Conservation (phyloP, 176 grass and related monocot genomes). For the Triticum urartu region DNA sequence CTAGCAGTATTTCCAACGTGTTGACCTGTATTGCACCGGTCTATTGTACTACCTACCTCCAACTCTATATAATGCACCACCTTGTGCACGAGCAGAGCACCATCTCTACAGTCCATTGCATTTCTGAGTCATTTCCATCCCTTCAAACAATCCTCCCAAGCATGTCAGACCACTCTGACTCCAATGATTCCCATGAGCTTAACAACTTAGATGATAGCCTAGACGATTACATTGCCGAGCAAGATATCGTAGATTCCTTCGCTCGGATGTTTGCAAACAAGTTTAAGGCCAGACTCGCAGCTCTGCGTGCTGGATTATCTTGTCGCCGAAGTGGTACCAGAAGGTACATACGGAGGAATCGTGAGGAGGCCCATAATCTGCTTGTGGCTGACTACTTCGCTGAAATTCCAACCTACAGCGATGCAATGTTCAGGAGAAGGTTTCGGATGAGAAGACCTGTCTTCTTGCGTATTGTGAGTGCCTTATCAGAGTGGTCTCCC, state of each 20-base stretch:
- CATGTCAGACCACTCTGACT: too few relatives aligned
- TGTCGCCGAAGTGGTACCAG: background rate
- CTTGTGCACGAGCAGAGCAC: too few relatives aligned
- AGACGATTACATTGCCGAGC: background rate
- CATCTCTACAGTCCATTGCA: too few relatives aligned
- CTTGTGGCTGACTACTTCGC: background rate
- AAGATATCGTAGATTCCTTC: background rate
- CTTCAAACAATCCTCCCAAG: too few relatives aligned
- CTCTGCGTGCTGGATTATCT: background rate
- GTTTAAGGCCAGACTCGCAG: background rate
- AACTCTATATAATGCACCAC: too few relatives aligned
- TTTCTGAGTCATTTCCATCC: too few relatives aligned
- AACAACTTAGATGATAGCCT: too few relatives aligned
- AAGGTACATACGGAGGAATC: background rate
- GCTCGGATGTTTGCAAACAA: background rate
- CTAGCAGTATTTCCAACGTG: too few relatives aligned
- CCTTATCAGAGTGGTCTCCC: background rate
- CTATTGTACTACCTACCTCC: too few relatives aligned
- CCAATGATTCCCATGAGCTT: too few relatives aligned
- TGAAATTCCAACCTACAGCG: background rate
- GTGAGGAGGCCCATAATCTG: background rate
- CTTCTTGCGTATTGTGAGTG: background rate
- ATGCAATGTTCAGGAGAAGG: background rate
- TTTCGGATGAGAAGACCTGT: background rate
- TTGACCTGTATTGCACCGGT: too few relatives aligned